Percentiles rank a stretch among this genome's conserved stretches.
Conservation (phyloP, 108 stramenopile genomes). For the Chaetoceros tenuissimus region DNA sequence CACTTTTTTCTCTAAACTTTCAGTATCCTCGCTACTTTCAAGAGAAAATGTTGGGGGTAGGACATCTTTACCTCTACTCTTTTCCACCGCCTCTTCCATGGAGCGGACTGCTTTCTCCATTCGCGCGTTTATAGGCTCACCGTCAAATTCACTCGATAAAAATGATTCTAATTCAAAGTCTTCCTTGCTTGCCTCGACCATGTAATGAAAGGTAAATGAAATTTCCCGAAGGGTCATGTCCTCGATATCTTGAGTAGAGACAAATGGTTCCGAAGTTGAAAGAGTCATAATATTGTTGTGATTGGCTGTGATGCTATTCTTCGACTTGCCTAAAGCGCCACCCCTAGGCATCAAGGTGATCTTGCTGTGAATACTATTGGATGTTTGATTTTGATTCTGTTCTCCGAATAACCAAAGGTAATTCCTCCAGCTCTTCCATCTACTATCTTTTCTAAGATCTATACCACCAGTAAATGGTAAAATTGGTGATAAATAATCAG, state of each 20-base stretch:
- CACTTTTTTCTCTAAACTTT: background rate
- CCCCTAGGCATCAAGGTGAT: conserved; percentile 1
- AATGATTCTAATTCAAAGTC: conserved; percentile 28
- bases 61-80: conserved; percentile 32
- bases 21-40: background rate
- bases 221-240: conserved; percentile 44
- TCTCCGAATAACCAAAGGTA: conserved; percentile 6
- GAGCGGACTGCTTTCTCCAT: conserved; percentile 23
- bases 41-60: conserved; percentile 10
- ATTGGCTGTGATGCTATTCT: background rate
- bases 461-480: conserved; percentile 47
- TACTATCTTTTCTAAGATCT: conserved; percentile 37
- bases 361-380: background rate
- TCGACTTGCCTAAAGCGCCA: background rate
- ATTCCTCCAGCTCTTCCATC: conserved; percentile 16
- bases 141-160: background rate
- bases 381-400: background rate
- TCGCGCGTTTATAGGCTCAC: conserved; percentile 11
- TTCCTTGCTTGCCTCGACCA: conserved; percentile 13
- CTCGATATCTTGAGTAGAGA: conserved; percentile 32
- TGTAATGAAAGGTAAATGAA: conserved; percentile 34
- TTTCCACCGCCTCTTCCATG: conserved; percentile 20
- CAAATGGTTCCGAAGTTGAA: conserved; percentile 34
- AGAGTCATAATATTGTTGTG: conserved; percentile 1
- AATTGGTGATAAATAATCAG: conserved; percentile 39